Evolutionary conservation across 1,139 yeast species (phyloP), one percentile per base, ranked within the genome.

Genomic region (Saccharomyces hybrid): DNA sequence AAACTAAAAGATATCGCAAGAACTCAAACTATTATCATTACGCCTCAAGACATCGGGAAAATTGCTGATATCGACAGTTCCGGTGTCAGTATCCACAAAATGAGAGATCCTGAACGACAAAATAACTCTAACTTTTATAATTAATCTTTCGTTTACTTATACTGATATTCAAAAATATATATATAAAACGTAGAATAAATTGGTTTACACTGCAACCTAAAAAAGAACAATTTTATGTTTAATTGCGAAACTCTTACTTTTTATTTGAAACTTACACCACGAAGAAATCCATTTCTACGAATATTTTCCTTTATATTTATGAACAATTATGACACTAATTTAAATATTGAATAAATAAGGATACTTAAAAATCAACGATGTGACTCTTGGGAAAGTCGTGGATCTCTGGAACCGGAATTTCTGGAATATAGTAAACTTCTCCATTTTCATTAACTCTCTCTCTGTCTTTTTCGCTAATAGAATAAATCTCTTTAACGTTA

Each of bases 401-500:
- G 54, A 87, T 77, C 20, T 62, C 69, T 1, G 95, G 95, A 31
- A 76, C 74, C 2, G 89, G 88, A 46, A 85, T 84, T 67, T 83
- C 90, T 5, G 87, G 88, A 49, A 86, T 77, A 59, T 82, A 75
- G 61, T 88, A 91, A 9, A 88, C 79, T 59, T 86, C 84, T 2
- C 98, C 98, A 59, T 88, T 82, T 48, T 91, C 97, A 67, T 90
- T 95, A 54, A 87, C 74, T 69, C 98, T 81, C 71, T 89, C 95
- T 61, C 96, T 79, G 64, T 90, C 96, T 60, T 81, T 82, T 62
- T 88, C 96, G 61, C 87, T 84, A 73, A 88, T 82, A 50, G 78
- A 75, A 71, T 87, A 93, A 25, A 93, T 87, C 69, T 90, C 96
- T 23, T 70, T 80, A 28, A 87, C 75, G 59, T 86, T 78, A 16